Percentiles rank a stretch among this genome's conserved stretches.
Evolutionary conservation across 768 basidiomycete genomes (phyloP).

Genomic region (Suillus tomentosus): DNA sequence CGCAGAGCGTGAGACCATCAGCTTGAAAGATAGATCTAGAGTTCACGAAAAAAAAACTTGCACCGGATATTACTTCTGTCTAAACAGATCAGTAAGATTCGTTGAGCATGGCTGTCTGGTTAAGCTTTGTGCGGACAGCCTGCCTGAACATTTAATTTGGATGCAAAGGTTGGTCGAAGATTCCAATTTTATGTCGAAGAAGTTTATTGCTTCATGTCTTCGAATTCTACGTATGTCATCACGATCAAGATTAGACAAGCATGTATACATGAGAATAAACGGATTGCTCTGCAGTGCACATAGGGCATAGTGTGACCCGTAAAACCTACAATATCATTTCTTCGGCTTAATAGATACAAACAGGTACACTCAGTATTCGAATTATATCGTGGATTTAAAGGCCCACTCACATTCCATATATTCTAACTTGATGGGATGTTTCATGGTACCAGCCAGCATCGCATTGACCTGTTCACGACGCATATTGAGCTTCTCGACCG

Average conservation of each 20-base stretch:
- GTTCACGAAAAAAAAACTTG: neutral
- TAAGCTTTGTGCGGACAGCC: neutral
- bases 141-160: neutral
- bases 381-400: slow-evolving; percentile 65
- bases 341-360: neutral
- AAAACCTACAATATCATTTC: slow-evolving; percentile 36
- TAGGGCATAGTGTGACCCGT: slow-evolving; percentile 55
- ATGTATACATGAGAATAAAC: slow-evolving; percentile 57
- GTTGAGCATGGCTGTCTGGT: neutral
- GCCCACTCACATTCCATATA: neutral
- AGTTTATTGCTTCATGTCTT: neutral
- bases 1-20: neutral
- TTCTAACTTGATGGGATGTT: neutral
- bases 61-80: neutral
- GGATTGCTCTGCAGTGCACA: slow-evolving; percentile 59
- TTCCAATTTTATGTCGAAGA: neutral
- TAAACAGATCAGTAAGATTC: neutral
- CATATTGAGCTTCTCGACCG: neutral
- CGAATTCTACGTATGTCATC: slow-evolving; percentile 35
- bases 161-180: too few relatives aligned
- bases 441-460: neutral
- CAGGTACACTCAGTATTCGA: slow-evolving; percentile 50
- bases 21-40: neutral
- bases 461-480: neutral
- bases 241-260: slow-evolving; percentile 51